These are phyloP conservation scores for Aspergillus chevalieri DNA, from an alignment of 2,329 filamentous ascomycete species.

Conservation along the genomic window DNA sequence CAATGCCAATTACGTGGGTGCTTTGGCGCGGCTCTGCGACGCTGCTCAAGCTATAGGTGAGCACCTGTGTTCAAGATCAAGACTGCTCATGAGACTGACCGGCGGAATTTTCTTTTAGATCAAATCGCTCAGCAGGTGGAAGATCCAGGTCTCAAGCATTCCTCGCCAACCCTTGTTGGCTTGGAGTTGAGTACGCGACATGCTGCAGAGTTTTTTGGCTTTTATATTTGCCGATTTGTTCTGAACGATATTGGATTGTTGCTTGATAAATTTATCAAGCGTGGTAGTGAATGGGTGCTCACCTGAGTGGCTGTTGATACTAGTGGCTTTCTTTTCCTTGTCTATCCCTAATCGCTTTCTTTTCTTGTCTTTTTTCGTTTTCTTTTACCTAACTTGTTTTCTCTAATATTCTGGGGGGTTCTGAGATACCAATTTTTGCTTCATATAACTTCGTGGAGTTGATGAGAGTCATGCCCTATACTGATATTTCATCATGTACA, in stretches of 20 bases:
- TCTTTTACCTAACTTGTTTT: not conserved
- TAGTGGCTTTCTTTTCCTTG: not conserved
- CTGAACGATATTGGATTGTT: constrained; percentile 74
- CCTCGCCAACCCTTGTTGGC: constrained; percentile 89
- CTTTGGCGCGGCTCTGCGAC: constrained; percentile 84
- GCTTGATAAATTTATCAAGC: constrained; percentile 95
- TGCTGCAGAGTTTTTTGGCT: constrained; percentile 94
- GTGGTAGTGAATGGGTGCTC: constrained; percentile 89
- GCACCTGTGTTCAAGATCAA: constrained; percentile 1
- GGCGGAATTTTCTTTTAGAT: constrained; percentile 50
- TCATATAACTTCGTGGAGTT: not conserved
- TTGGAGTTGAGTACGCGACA: constrained; percentile 89
- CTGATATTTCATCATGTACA: constrained; percentile 3
- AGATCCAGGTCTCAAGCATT: constrained; percentile 84
- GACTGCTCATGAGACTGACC: not conserved
- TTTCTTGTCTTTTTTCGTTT: not conserved
- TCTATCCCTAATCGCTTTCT: not conserved
- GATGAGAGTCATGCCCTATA: constrained; percentile 3
- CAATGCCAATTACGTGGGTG: constrained; percentile 84
- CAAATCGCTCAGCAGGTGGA: constrained; percentile 95
- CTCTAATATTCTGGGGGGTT: not conserved
- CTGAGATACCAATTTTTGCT: not conserved
- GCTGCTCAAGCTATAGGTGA: constrained; percentile 87
- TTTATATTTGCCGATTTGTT: constrained; percentile 95
- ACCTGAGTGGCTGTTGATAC: constrained; percentile 30